Evolutionary conservation across 306 rosid genomes (phyloP).

Genomic region (Prinsepia uniflora): DNA sequence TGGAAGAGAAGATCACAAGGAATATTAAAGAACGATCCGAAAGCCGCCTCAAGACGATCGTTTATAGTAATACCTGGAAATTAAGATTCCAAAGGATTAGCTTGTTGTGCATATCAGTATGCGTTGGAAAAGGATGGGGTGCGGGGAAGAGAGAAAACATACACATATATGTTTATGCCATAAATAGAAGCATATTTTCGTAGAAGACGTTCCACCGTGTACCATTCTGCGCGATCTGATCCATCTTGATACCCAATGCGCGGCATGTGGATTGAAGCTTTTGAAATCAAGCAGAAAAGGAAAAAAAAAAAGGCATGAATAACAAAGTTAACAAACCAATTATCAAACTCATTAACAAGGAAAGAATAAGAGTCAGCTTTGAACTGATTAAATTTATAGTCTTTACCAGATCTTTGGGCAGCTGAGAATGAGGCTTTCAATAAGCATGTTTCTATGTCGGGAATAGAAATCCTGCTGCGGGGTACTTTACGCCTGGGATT

Average conservation of each 20-base stretch:
- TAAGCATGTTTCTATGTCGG: constrained; percentile 63
- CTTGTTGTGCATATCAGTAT: background rate
- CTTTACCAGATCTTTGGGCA: constrained; percentile 61
- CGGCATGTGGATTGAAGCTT: constrained; percentile 96
- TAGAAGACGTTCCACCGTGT: constrained; percentile 80
- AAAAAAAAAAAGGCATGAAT: constrained; percentile 10
- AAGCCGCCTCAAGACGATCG: constrained; percentile 31
- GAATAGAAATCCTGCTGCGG: constrained; percentile 69
- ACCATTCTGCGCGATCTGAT: constrained; percentile 91
- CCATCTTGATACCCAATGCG: constrained; percentile 93
- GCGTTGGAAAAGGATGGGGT: constrained; percentile 13
- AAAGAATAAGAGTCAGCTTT: background rate
- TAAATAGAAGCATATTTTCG: constrained; percentile 80
- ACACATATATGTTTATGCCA: constrained; percentile 64
- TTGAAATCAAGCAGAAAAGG: constrained; percentile 8
- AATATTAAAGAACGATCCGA: background rate
- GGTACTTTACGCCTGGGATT: constrained; percentile 76
- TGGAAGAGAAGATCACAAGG: background rate
- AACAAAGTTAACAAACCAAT: background rate
- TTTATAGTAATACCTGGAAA: constrained; percentile 73
- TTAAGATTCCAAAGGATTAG: background rate
- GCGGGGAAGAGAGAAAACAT: constrained; percentile 22
- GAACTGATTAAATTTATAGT: constrained; percentile 2
- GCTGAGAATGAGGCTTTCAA: constrained; percentile 71
- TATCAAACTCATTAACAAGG: background rate